A percentile compares a stretch with the other conserved stretches of the same genome.
phyloP scores from a whole-genome alignment of 805 yeast species.

The Schwanniomyces polymorphus region DNA sequence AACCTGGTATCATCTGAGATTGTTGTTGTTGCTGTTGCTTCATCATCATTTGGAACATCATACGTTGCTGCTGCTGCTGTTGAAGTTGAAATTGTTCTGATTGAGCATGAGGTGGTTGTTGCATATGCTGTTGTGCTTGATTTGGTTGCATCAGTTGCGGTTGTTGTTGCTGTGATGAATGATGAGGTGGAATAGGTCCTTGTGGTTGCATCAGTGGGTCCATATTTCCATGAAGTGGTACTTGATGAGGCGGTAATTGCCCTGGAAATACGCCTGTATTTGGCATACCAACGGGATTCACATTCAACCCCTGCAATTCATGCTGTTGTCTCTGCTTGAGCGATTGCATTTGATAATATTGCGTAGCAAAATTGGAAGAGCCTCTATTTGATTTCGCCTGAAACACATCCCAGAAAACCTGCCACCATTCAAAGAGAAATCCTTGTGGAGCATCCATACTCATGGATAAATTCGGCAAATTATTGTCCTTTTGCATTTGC shows the following conservation, averaged over 20 bases:
- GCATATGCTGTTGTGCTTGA: slow-evolving; percentile 4
- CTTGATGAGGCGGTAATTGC: slow-evolving; percentile 10
- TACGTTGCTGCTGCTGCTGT: slow-evolving; percentile 8
- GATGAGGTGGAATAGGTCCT: slow-evolving; percentile 12
- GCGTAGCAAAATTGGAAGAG: slow-evolving; percentile 60
- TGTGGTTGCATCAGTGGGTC: slow-evolving; percentile 15
- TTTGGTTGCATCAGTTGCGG: slow-evolving; percentile 11
- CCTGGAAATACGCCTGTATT: slow-evolving; percentile 13
- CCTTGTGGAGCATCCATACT: slow-evolving; percentile 85
- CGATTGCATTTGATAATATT: slow-evolving; percentile 65
- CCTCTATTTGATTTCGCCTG: slow-evolving; percentile 74
- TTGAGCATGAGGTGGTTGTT: slow-evolving; percentile 6
- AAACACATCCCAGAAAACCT: slow-evolving; percentile 90
- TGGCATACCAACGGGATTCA: slow-evolving; percentile 17
- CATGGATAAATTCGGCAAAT: slow-evolving; percentile 50
- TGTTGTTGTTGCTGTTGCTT: slow-evolving; percentile 15
- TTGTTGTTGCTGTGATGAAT: slow-evolving; percentile 11
- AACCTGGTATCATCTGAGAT: slow-evolving; percentile 10
- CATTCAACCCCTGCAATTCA: slow-evolving; percentile 42
- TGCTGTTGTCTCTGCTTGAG: slow-evolving; percentile 62
- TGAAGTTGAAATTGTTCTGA: slow-evolving; percentile 11
- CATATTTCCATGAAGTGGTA: slow-evolving; percentile 32
- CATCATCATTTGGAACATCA: slow-evolving; percentile 15
- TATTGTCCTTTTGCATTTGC: slow-evolving; percentile 37
- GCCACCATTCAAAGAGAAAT: slow-evolving; percentile 94